Base-by-base conservation (phyloP, 2,329 filamentous ascomycete genomes). In the Ramularia collo-cygni region DNA sequence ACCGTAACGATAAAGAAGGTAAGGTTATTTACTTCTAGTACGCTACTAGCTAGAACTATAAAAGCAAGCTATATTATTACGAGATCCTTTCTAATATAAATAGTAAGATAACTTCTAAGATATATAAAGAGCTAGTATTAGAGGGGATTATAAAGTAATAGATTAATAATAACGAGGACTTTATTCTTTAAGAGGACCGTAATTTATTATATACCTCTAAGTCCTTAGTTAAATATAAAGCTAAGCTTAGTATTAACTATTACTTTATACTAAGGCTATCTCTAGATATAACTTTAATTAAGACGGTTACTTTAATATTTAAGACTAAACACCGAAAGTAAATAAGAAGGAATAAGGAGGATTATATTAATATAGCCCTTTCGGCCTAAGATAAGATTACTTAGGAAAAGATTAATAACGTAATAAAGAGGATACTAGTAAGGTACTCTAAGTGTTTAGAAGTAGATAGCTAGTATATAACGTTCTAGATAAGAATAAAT, bases 381-480 rank as follows among this genome's bases (percentile, higher is more conserved):
- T 18, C 12, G 3, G 9, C 8, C n/a, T 33, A 12, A 16, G 30
- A 15, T 15, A 8, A 33, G 6, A 19, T 8, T 2, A 17, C 9
- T 16, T n/a, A 33, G 30, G 15, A 33, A 8, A 33, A 33, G 30
- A 33, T 33, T 8, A 19, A 33, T 9, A 33, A 33, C 15, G 30
- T 33, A 18, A 33, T 18, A 2, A 17, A 7, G 15, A 33, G 18
- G 15, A 16, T 33, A 16, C 29, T 13, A 31, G 10, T 10, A 17
- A n/a, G 29, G 16, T 31, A 31, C 10, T 9, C n/a, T 10, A 17
- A 31, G 29, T 24, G 21, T 24, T 6, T 24, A 24, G 21, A 24
- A 24, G 21, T 24, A 24, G 21, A 24, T 6, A 10, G 21, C 21
- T 10, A 24, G 21, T n/a, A n/a, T n/a, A n/a, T n/a, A n/a, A n/a